phyloP scores from a whole-genome alignment of 495 filamentous ascomycete genomes.

The Aspergillus asperescens region DNA sequence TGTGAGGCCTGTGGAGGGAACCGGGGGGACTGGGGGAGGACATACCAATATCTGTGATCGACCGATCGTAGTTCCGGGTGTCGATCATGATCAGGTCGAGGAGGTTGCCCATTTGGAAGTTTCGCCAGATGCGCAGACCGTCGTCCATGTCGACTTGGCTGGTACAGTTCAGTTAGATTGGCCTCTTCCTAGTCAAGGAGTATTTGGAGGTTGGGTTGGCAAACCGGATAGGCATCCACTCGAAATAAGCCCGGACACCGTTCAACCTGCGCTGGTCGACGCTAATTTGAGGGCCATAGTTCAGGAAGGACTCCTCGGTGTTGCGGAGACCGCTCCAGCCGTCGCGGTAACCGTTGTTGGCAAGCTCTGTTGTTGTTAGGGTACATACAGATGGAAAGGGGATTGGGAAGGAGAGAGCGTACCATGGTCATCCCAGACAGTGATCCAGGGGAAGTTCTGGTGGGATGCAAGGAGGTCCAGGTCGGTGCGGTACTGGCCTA shows the following conservation, averaged over 20 bases:
- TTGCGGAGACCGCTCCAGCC: conserved; percentile 52
- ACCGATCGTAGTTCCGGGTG: conserved; percentile 62
- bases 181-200: not conserved
- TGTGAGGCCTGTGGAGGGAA: not conserved
- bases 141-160: conserved; percentile 60
- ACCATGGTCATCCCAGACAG: conserved; percentile 67
- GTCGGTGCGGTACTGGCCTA: conserved; percentile 41
- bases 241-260: conserved; percentile 65
- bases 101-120: conserved; percentile 58
- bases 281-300: conserved; percentile 48
- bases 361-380: conserved; percentile 43
- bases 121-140: conserved; percentile 63
- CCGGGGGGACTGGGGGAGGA: too few species aligned
- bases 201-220: not conserved
- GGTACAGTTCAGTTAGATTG: not conserved
- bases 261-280: conserved; percentile 66
- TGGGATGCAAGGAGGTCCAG: conserved; percentile 53
- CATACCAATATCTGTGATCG: conserved; percentile 36
- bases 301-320: conserved; percentile 55
- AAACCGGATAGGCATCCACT: conserved; percentile 54
- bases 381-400: not conserved
- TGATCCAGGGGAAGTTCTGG: conserved; percentile 60
- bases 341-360: conserved; percentile 57
- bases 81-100: conserved; percentile 66
- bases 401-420: not conserved